Evolutionary conservation across 805 yeast species (phyloP).

Genomic region (Starmerella asiatica): DNA sequence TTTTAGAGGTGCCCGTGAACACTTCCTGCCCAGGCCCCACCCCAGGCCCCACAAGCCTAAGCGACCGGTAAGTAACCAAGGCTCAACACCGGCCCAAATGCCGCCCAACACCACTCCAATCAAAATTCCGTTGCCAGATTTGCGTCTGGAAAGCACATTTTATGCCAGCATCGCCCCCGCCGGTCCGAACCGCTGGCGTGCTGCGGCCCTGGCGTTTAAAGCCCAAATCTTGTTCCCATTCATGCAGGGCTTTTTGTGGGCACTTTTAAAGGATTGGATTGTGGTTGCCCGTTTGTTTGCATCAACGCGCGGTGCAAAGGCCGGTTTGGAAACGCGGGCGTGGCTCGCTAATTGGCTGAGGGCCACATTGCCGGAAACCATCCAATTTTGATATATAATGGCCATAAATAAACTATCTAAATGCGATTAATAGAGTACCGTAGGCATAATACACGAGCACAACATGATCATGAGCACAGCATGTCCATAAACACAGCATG

Average conservation of each 20-base stretch:
- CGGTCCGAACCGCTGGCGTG: conserved; percentile 21
- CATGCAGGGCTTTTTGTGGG: conserved; percentile 28
- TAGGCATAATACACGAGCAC: too few species aligned
- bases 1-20: too few species aligned
- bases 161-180: conserved; percentile 25
- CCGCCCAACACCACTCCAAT: too few species aligned
- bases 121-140: conserved; percentile 21
- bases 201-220: conserved; percentile 22
- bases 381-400: too few species aligned
- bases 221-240: conserved; percentile 27
- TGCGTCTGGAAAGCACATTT: conserved; percentile 26
- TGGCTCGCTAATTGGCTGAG: conserved; percentile 14
- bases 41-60: too few species aligned
- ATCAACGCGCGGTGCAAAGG: conserved; percentile 10
- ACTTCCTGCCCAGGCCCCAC: too few species aligned
- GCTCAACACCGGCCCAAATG: too few species aligned
- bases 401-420: too few species aligned
- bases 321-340: conserved; percentile 9
- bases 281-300: conserved; percentile 11
- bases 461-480: too few species aligned
- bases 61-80: too few species aligned
- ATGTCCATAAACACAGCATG: too few species aligned
- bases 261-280: conserved; percentile 21
- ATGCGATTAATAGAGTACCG: too few species aligned
- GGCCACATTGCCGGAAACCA: not conserved